Evolutionary conservation across 495 filamentous ascomycete genomes (phyloP).

Genomic region (Penicillium robsamsonii): DNA sequence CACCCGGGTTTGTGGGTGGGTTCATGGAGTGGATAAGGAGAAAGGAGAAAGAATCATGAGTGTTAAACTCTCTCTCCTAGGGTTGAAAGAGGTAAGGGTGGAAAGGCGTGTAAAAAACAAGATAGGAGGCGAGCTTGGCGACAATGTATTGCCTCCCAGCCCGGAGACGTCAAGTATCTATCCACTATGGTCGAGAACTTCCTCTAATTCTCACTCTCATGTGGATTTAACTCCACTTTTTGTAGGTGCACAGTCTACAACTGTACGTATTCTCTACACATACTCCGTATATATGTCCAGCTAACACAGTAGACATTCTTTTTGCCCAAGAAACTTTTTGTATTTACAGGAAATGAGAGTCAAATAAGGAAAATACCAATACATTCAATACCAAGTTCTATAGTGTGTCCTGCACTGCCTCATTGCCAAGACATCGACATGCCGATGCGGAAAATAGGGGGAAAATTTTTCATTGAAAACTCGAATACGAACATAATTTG

Average conservation of each 20-base stretch:
- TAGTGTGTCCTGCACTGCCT: slow-evolving; percentile 21
- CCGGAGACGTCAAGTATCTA: neutral
- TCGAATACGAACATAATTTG: too few species aligned
- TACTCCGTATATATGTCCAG: too few species aligned
- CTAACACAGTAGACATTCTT: too few species aligned
- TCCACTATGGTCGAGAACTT: slow-evolving; percentile 3
- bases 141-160: neutral
- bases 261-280: too few species aligned
- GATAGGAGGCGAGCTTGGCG: slow-evolving; percentile 2
- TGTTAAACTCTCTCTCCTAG: neutral
- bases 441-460: slow-evolving; percentile 4
- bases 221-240: too few species aligned
- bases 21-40: slow-evolving; percentile 12
- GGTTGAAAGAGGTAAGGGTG: neutral
- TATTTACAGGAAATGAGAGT: too few species aligned
- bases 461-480: too few species aligned
- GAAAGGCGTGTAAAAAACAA: neutral
- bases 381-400: slow-evolving; percentile 3
- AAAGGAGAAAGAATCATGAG: slow-evolving; percentile 6
- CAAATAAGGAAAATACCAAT: too few species aligned
- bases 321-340: too few species aligned
- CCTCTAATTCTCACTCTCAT: neutral
- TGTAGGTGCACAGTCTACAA: too few species aligned
- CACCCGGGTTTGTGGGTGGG: neutral
- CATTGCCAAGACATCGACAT: slow-evolving; percentile 17